Evolutionary conservation across 768 basidiomycete species (phyloP).

Genomic region (Suillus decipiens): DNA sequence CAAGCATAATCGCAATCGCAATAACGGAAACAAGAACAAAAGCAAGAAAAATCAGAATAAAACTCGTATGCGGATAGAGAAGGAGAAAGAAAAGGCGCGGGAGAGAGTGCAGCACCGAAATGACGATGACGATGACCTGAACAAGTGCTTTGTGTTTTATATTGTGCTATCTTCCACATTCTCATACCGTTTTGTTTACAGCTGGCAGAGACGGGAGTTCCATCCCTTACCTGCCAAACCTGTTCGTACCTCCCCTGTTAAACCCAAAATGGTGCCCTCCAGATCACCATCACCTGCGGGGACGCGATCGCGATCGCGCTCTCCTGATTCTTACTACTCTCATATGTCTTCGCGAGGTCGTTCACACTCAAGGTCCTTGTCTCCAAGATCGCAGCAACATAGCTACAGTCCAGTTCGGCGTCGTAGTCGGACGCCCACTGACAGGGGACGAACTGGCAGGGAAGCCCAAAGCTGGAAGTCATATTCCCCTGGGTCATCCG

Average conservation of each 20-base stretch:
- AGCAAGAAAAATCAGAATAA: slow-evolving; percentile 38
- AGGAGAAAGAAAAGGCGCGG: slow-evolving; percentile 29
- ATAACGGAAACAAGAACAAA: slow-evolving; percentile 40
- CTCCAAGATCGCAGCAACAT: slow-evolving; percentile 58
- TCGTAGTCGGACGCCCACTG: slow-evolving; percentile 52
- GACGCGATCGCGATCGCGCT: slow-evolving; percentile 54
- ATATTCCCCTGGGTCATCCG: slow-evolving; percentile 46
- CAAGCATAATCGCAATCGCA: slow-evolving; percentile 37
- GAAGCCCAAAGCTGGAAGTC: slow-evolving; percentile 22
- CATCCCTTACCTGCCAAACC: slow-evolving; percentile 42
- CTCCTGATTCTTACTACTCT: slow-evolving; percentile 65
- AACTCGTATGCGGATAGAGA: slow-evolving; percentile 34
- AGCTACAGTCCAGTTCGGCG: slow-evolving; percentile 50
- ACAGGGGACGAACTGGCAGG: slow-evolving; percentile 40
- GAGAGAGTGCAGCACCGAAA: slow-evolving; percentile 46
- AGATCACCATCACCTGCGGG: slow-evolving; percentile 36
- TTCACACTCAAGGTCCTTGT: slow-evolving; percentile 60
- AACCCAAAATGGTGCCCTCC: slow-evolving; percentile 40
- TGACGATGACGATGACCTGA: slow-evolving; percentile 64
- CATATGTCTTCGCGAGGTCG: slow-evolving; percentile 64
- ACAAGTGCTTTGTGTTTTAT: slow-evolving; percentile 55
- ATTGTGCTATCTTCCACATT: slow-evolving; percentile 10
- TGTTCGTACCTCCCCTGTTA: slow-evolving; percentile 33
- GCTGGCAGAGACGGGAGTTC: slow-evolving; percentile 68
- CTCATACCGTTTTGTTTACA: slow-evolving; percentile 30